Evolutionary conservation across 768 basidiomycete genomes (phyloP), one percentile per base, ranked within the genome.

Genomic region (Termitomyces sp.): DNA sequence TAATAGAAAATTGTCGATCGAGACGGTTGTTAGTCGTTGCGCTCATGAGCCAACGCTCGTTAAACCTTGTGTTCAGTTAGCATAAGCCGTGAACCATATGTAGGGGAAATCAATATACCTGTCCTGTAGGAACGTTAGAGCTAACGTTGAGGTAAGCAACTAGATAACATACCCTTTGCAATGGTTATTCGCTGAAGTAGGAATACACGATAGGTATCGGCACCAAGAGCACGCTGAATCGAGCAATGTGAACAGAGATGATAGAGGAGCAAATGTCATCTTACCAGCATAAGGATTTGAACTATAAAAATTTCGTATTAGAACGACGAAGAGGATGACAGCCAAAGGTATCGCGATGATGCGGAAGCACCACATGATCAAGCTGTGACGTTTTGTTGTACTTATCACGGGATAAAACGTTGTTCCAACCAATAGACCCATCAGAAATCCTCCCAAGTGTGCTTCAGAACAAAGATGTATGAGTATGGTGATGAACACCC

Each of bases 321-420:
- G 80, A 15, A 96, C 80, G 39, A 96, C 89, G 65, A 88, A 98
- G 22, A 96, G 80, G 32, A 96, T 74, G 33, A 96, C 70, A 3
- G 89, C 84, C 36, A 96, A 63, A 2, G 92, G 90, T 46, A 94
- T 79, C 1, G 93, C 92, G 35, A 84, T 73, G 35, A 91, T 67
- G 60, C 96, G 86, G 70, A 90, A 84, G 42, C 66, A 76, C 87
- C 91, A 93, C 71, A 90, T 85, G 50, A 92, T 81, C 20, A 81
- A 70, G 57, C 81, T 82, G 69, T 95, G 94, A 22, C 88, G 81
- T 58, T 80, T 89, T 2, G 94, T 86, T 20, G 81, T 81, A 68
- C 90, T 94, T 58, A 99, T 91, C 15, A 96, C 86, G 6, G 96
- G 96, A 71, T 95, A 94, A 63, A 99, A 84, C 20, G 89, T 84